These are phyloP conservation scores for Dendrostoma leiphaemia DNA, from an alignment of 2,329 filamentous ascomycete genomes.

Conservation along the genomic window DNA sequence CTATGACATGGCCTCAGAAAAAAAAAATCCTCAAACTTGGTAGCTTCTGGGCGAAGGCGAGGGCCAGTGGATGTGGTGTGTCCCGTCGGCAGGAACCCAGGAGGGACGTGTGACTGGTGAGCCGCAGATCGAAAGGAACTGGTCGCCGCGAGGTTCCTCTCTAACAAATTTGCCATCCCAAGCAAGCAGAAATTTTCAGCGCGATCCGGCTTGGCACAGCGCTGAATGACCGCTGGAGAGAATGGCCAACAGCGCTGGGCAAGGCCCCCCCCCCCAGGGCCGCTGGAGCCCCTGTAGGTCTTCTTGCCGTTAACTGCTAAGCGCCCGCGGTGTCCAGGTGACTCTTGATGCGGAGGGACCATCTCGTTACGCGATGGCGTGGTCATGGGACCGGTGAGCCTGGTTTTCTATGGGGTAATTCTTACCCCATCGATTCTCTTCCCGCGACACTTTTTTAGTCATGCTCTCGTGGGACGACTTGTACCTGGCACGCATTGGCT, in stretches of 20 bases:
- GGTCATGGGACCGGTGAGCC: slow-evolving; percentile 22
- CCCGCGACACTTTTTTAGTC: slow-evolving; percentile 18
- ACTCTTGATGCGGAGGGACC: slow-evolving; percentile 19
- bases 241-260: neutral
- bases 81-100: neutral
- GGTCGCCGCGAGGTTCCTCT: neutral
- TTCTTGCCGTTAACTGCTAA: slow-evolving; percentile 22
- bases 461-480: slow-evolving; percentile 3
- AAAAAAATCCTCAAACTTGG: neutral
- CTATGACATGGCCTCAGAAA: slow-evolving; percentile 1
- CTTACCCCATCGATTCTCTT: slow-evolving; percentile 27
- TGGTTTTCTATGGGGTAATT: slow-evolving; percentile 28
- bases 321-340: slow-evolving; percentile 3
- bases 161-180: neutral
- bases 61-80: neutral
- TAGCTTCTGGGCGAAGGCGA: neutral
- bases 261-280: too few relatives aligned
- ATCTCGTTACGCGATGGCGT: slow-evolving; percentile 27
- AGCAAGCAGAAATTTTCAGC: neutral
- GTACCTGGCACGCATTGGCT: neutral
- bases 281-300: slow-evolving; percentile 10
- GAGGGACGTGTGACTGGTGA: neutral
- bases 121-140: neutral
- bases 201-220: slow-evolving; percentile 9
- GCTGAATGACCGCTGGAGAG: neutral